These are phyloP conservation scores for Fraxinus platypoda DNA, from an alignment of 305 asterid species.

Conservation along the genomic window DNA sequence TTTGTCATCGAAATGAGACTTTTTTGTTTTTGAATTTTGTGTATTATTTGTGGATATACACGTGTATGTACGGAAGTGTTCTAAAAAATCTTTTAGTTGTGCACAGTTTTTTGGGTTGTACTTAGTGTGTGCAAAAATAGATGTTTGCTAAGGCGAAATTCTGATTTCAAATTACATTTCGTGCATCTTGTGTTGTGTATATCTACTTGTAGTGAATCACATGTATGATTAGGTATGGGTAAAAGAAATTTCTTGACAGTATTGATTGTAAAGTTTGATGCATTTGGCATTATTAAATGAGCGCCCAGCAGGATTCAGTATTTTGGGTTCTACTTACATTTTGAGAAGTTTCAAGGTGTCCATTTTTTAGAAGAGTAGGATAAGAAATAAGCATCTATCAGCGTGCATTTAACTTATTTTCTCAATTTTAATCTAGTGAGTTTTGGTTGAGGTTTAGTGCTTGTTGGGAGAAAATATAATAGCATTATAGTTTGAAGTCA, in stretches of 20 bases:
- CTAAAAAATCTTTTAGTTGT: neutral
- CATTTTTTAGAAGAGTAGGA: neutral
- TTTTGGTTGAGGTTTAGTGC: neutral
- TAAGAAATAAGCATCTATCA: conserved; percentile 1
- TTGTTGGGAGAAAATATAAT: neutral
- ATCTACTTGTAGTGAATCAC: neutral
- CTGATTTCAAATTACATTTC: neutral
- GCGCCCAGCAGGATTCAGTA: neutral
- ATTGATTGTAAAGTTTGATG: neutral
- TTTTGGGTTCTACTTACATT: neutral
- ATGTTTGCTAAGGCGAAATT: neutral
- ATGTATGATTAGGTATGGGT: neutral
- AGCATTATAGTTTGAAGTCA: neutral
- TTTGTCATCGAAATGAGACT: neutral
- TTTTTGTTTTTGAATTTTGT: neutral
- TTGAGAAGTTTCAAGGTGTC: neutral
- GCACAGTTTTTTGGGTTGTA: neutral
- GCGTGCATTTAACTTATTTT: neutral
- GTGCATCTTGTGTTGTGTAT: neutral
- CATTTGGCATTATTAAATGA: neutral
- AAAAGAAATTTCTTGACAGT: neutral
- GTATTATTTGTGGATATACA: neutral
- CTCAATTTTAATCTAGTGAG: neutral
- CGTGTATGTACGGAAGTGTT: neutral
- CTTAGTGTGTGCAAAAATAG: neutral